These are phyloP conservation scores for Senna siamea DNA, from an alignment of 306 rosid species.

Conservation along the genomic window DNA sequence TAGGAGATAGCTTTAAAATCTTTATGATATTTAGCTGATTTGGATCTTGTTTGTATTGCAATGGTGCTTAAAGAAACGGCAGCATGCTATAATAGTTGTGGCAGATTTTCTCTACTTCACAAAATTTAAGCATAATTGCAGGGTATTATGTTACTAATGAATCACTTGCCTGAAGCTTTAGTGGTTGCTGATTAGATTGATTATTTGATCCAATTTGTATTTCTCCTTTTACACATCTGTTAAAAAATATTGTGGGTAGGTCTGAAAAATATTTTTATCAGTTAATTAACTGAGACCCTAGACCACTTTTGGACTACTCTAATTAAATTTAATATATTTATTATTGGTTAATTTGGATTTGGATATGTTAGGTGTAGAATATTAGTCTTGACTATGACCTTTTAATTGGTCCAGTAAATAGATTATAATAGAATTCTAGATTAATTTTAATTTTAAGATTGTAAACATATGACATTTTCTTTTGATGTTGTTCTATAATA, in stretches of 20 bases:
- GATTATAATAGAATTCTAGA: too few species aligned
- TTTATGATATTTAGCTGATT: constrained; percentile 33
- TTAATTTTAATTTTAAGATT: too few species aligned
- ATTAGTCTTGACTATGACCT: too few species aligned
- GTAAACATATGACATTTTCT: too few species aligned
- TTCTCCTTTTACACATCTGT: constrained; percentile 13
- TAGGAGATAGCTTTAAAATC: constrained; percentile 14
- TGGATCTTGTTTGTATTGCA: constrained; percentile 51
- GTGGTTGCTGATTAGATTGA: constrained; percentile 28
- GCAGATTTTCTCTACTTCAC: constrained; percentile 81
- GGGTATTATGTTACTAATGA: constrained; percentile 56
- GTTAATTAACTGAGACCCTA: too few species aligned
- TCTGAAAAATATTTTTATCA: not conserved
- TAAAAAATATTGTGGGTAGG: not conserved
- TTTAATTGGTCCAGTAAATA: too few species aligned
- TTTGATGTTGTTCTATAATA: too few species aligned
- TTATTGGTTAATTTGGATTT: too few species aligned
- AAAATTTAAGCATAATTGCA: constrained; percentile 81
- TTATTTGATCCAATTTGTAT: constrained; percentile 11
- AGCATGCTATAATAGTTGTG: constrained; percentile 79
- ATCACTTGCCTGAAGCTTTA: constrained; percentile 22
- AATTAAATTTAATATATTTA: too few species aligned
- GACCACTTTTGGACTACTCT: too few species aligned
- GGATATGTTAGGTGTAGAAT: too few species aligned
- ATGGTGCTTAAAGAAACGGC: constrained; percentile 95